These are phyloP conservation scores for Globisporangium recalcitrans DNA, from an alignment of 352 stramenopile species.

Conservation along the genomic window DNA sequence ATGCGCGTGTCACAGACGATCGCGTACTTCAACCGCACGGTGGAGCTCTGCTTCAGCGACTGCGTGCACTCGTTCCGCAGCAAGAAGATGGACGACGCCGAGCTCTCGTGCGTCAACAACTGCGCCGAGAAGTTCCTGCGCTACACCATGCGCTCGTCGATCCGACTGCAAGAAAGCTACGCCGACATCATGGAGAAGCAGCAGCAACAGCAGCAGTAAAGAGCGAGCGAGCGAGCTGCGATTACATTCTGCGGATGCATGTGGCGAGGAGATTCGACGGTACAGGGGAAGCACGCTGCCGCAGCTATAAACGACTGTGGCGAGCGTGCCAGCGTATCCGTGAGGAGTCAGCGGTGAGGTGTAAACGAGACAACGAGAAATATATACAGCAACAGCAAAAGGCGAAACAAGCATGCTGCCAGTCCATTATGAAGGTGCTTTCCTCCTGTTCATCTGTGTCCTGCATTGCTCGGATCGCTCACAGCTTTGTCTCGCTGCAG, in stretches of 20 bases:
- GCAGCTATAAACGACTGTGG: neutral
- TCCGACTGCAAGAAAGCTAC: constrained; percentile 86
- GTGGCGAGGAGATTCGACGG: neutral
- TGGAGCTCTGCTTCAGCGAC: constrained; percentile 87
- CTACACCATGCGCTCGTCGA: constrained; percentile 87
- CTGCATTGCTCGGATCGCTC: neutral
- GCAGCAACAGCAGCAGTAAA: constrained; percentile 54
- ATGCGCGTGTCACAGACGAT: constrained; percentile 89
- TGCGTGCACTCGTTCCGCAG: constrained; percentile 89
- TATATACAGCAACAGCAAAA: constrained; percentile 3
- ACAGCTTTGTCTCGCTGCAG: no score
- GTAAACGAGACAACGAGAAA: neutral
- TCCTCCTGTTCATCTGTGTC: neutral
- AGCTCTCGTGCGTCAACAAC: constrained; percentile 84
- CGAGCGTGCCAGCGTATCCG: neutral
- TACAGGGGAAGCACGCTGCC: neutral
- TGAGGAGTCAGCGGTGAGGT: neutral
- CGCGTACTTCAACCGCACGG: constrained; percentile 86
- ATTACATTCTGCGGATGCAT: neutral
- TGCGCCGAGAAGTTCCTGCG: constrained; percentile 90
- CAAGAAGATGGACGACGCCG: constrained; percentile 89
- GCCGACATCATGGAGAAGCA: constrained; percentile 85
- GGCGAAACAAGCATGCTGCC: neutral
- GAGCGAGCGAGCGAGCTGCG: neutral
- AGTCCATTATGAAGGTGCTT: neutral